Percentiles rank a stretch among this genome's conserved stretches.
These are phyloP conservation scores for Aureobasidium sp. DNA, from an alignment of 2,329 filamentous ascomycete genomes.

Conservation along the genomic window DNA sequence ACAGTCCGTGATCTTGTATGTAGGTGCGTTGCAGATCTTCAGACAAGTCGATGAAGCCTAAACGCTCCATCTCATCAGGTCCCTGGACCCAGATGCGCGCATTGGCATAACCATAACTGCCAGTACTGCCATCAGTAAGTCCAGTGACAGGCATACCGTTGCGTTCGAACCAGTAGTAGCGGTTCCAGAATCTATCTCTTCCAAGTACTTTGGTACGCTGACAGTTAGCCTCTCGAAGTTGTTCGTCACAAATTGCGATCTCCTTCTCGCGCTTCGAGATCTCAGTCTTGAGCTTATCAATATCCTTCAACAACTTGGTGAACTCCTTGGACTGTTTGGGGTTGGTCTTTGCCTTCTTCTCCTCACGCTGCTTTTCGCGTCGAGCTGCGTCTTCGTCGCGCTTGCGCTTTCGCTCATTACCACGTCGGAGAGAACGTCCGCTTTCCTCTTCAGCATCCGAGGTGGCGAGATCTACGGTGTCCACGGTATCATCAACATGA, in stretches of 20 bases:
- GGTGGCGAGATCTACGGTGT: conserved; percentile 54
- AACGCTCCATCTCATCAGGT: conserved; percentile 77
- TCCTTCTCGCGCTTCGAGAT: conserved; percentile 78
- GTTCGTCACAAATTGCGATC: conserved; percentile 79
- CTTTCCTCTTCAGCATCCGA: conserved; percentile 55
- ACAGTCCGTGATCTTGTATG: conserved; percentile 68
- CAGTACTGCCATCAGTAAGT: conserved; percentile 79
- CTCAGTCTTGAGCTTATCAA: conserved; percentile 74
- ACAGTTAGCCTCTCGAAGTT: conserved; percentile 88
- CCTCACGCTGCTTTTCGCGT: conserved; percentile 58
- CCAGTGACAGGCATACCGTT: conserved; percentile 96
- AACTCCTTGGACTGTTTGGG: conserved; percentile 73
- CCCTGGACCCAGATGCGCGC: conserved; percentile 95
- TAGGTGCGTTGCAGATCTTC: conserved; percentile 69
- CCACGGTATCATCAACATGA: conserved; percentile 34
- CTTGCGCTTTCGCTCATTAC: conserved; percentile 54
- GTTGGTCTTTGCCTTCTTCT: conserved; percentile 52
- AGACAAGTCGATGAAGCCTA: conserved; percentile 75
- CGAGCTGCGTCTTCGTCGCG: conserved; percentile 55
- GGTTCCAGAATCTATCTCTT: conserved; percentile 95
- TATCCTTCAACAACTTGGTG: conserved; percentile 77
- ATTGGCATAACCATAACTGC: conserved; percentile 81
- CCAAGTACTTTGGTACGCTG: conserved; percentile 83
- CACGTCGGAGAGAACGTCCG: conserved; percentile 49
- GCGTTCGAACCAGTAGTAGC: conserved; percentile 98